phyloP scores from a whole-genome alignment of 495 filamentous ascomycete species.

The Aspergillus heteromorphus region DNA sequence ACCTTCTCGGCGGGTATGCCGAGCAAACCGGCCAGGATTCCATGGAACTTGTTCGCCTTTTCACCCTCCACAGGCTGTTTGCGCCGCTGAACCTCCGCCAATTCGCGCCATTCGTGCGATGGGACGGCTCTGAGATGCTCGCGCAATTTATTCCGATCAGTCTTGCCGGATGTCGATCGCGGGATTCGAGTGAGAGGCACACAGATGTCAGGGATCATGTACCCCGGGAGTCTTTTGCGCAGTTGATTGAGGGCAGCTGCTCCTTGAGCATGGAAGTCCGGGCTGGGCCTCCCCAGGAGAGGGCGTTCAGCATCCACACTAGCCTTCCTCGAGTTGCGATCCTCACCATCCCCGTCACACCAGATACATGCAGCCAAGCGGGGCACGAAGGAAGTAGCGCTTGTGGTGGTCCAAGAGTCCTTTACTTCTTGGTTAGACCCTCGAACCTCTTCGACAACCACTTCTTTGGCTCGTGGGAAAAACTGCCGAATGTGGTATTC shows the following conservation, averaged over 20 bases:
- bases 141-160: conserved; percentile 42
- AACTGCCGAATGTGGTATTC: conserved; percentile 14
- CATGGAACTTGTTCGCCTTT: conserved; percentile 22
- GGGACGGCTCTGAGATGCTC: conserved; percentile 6
- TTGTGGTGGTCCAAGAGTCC: background rate
- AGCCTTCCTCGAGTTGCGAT: background rate
- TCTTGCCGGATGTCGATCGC: conserved; percentile 43
- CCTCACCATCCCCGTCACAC: background rate
- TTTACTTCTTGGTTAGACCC: background rate
- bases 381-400: background rate
- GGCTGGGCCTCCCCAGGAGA: background rate
- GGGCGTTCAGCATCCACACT: background rate
- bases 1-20: conserved; percentile 23
- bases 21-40: conserved; percentile 28
- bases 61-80: conserved; percentile 7
- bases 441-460: conserved; percentile 2
- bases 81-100: background rate
- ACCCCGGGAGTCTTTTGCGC: conserved; percentile 18
- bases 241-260: background rate
- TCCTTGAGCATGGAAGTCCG: background rate
- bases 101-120: background rate
- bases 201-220: conserved; percentile 50
- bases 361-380: background rate
- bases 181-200: conserved; percentile 46
- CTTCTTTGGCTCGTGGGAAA: background rate